Conservation (phyloP, 2,329 filamentous ascomycete species). For the Rhynchosporium secalis region DNA sequence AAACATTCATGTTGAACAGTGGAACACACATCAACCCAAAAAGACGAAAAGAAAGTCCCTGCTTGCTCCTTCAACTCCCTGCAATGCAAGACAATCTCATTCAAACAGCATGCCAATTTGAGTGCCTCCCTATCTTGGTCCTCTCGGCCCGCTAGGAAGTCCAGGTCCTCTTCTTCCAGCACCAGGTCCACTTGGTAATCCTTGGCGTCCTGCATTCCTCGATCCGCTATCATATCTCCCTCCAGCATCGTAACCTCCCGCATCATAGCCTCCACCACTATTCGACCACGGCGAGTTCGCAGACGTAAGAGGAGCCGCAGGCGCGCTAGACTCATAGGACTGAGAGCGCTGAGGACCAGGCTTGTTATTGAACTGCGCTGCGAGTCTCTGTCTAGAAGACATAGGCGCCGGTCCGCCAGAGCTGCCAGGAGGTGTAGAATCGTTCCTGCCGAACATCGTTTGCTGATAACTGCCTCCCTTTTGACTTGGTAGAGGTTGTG, state of each 20-base stretch:
- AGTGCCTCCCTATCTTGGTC: conserved; percentile 26
- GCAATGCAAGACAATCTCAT: conserved; percentile 17
- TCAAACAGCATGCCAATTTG: conserved; percentile 2
- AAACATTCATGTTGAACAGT: background rate
- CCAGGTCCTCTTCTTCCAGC: conserved; percentile 31
- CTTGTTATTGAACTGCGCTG: conserved; percentile 73
- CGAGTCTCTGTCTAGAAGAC: conserved; percentile 74
- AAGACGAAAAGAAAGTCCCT: background rate
- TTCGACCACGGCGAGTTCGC: conserved; percentile 16
- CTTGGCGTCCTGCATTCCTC: conserved; percentile 42
- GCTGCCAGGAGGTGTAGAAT: conserved; percentile 23
- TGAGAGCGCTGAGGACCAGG: conserved; percentile 54
- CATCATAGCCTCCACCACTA: conserved; percentile 40
- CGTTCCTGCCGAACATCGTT: conserved; percentile 42
- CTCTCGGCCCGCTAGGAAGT: conserved; percentile 34
- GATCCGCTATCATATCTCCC: conserved; percentile 38
- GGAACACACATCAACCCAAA: background rate
- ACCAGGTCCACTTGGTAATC: conserved; percentile 49
- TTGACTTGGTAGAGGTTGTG: conserved; percentile 70
- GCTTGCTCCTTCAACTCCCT: conserved; percentile 14
- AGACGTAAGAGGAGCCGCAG: conserved; percentile 14
- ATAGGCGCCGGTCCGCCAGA: conserved; percentile 17
- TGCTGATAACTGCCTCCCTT: conserved; percentile 73
- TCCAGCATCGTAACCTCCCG: conserved; percentile 38
- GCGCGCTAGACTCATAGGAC: conserved; percentile 33